A percentile compares a stretch with the other conserved stretches of the same genome.
phyloP scores from a whole-genome alignment of 306 rosid genomes.

The Fragaria ananassa region DNA sequence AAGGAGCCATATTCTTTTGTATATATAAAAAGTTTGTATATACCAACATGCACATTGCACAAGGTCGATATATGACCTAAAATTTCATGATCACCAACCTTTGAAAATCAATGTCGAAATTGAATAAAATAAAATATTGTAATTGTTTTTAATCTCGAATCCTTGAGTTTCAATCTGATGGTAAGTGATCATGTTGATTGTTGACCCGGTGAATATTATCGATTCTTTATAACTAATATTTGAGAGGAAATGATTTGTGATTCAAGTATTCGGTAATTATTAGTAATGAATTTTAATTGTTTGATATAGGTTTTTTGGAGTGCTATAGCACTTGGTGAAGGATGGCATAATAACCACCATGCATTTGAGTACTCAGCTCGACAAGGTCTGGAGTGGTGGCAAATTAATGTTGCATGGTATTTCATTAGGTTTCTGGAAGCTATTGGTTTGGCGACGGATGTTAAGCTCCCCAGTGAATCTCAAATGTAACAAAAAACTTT shows the following conservation, averaged over 20 bases:
- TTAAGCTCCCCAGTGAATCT: constrained; percentile 50
- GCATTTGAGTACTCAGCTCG: constrained; percentile 83
- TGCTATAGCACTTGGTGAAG: constrained; percentile 89
- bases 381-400: constrained; percentile 93
- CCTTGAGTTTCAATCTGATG: too few species aligned
- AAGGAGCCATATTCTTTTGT: too few species aligned
- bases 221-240: not conserved
- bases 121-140: too few species aligned
- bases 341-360: constrained; percentile 94
- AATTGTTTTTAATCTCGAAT: too few species aligned
- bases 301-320: constrained; percentile 48
- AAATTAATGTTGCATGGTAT: constrained; percentile 77
- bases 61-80: not conserved
- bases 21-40: too few species aligned
- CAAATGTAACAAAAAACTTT: constrained; percentile 47
- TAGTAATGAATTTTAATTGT: not conserved
- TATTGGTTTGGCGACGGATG: constrained; percentile 68
- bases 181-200: too few species aligned
- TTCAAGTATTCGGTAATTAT: not conserved
- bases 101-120: too few species aligned
- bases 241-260: too few species aligned
- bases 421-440: constrained; percentile 56
- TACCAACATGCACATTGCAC: too few species aligned
- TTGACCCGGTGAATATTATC: too few species aligned
- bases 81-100: too few species aligned